Percentiles rank a stretch among this genome's conserved stretches.
phyloP scores from a whole-genome alignment of 257 asterid species.

The Anisodus tanguticus region DNA sequence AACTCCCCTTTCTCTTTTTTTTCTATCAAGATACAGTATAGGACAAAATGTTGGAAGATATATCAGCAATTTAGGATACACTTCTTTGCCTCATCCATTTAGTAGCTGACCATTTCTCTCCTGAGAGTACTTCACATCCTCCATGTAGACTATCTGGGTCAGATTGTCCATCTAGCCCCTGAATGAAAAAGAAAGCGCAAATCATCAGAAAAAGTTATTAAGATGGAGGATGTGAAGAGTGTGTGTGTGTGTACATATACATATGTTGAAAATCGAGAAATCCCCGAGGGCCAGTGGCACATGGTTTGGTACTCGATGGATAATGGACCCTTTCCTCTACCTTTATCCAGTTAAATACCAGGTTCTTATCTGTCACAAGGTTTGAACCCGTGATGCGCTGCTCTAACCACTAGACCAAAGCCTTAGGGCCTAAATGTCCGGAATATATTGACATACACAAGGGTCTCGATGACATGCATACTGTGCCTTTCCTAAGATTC shows the following conservation, averaged over 20 bases:
- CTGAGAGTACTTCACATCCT: conserved; percentile 77
- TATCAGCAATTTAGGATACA: conserved; percentile 36
- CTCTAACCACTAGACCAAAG: background rate
- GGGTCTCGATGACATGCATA: background rate
- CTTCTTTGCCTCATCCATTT: conserved; percentile 85
- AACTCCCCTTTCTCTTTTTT: background rate
- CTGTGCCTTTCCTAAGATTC: background rate
- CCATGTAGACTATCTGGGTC: conserved; percentile 81
- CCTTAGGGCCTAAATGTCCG: background rate
- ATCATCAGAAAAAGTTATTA: background rate
- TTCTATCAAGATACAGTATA: conserved; percentile 16
- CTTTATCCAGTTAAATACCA: background rate
- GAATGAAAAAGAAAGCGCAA: conserved; percentile 21
- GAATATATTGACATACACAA: background rate
- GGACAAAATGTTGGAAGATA: background rate
- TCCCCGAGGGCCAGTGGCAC: background rate
- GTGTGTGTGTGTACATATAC: background rate
- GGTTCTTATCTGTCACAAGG: background rate
- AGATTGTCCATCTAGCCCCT: conserved; percentile 82
- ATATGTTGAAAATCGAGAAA: background rate
- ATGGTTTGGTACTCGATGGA: background rate
- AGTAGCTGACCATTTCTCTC: conserved; percentile 96
- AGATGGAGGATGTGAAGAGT: too few species aligned
- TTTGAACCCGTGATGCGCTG: background rate
- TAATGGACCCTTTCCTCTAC: background rate